Evolutionary conservation across 2,329 filamentous ascomycete species (phyloP), one percentile per base, ranked within the genome.

Genomic region (Exophiala alcalophila): DNA sequence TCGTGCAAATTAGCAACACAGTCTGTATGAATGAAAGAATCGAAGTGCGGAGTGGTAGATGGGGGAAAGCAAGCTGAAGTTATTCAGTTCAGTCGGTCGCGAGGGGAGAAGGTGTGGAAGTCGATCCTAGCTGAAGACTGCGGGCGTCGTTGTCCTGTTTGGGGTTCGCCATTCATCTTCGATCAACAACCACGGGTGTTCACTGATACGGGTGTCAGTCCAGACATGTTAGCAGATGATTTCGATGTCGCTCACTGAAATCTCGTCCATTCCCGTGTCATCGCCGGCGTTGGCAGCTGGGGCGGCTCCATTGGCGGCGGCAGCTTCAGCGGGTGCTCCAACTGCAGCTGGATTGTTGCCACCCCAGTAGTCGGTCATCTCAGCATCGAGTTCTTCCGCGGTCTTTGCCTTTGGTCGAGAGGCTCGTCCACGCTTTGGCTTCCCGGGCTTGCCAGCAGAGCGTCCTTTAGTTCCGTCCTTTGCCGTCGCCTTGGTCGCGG

Each of bases 321-420:
- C 62, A 43, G 70, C 69, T 47, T 63, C 66, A 9, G 64, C 65
- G 38, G 68, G 63, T 24, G 58, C 58, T 18, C 57, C 53, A 54
- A 71, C 71, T 38, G 67, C 69, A 53, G 68, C 62, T 36, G 55
- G 58, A 25, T 65, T 62, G 34, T 61, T 69, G 20, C 64, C 63
- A 39, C 75, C 80, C 63, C 94, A 97, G 72, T 98, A 98, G 66
- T 97, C 92, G 14, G 81, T 83, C 92, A 98, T 98, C 66, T 98
- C 92, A 4, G 87, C 89, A 65, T 98, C 92, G 18, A 98, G 81
- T 71, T 98, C 90, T 64, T 95, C 91, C 1, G 84, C 81, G 0
- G 89, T 94, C 85, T 97, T 97, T 72, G 74, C 69, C 68, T 80
- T 94, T 74, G 60, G 81, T 70, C 55, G 84, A 53, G 76, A 72